Base-by-base conservation (phyloP, 345 rosid genomes). In the Populus davidiana region DNA sequence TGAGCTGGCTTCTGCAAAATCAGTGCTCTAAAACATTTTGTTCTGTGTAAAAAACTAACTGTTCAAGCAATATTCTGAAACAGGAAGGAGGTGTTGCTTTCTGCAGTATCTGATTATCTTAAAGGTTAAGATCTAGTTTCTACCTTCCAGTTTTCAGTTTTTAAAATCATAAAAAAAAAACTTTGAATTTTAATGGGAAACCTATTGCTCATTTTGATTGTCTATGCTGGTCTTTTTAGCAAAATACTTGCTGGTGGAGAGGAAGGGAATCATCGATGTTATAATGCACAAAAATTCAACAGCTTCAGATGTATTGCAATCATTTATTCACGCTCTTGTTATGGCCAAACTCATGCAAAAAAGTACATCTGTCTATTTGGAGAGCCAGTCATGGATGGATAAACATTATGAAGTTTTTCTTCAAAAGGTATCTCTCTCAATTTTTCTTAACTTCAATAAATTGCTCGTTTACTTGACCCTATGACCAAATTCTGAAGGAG, bases 351-450 rank as follows among this genome's bases (percentile, higher is more conserved):
- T 83, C 23, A 74, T 18, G 74, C 83, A 80, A 36, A 76, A 63
- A 50, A 78, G 67, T 72, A 70, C 43, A 72, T 41, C 86, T 25
- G 73, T 75, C 0, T 80, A 75, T 79, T 74, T 79, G 25, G 89
- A 90, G 75, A 89, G 93, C 81, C 87, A 85, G 68, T 83, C 91
- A 54, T 94, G 98, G 98, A 91, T 94, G 88, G 91, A 92, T 76
- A 85, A 87, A 77, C 84, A 91, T 7, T 94, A 91, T 38, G 82
- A 81, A 14, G 84, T 17, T 39, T 93, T 93, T 76, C 77, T 93
- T 67, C 81, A 75, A 65, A 87, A 94, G 97, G 98, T 94, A 88
- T 38, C 56, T 47, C 49, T 29, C 63, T 23, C 9, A 69, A 39
- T 39, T 41, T 13, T 41, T 49, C 44, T 72, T 39, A 29, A 75